phyloP scores from a whole-genome alignment of 1,139 yeast genomes.

The Candida pseudoviswanathii region DNA sequence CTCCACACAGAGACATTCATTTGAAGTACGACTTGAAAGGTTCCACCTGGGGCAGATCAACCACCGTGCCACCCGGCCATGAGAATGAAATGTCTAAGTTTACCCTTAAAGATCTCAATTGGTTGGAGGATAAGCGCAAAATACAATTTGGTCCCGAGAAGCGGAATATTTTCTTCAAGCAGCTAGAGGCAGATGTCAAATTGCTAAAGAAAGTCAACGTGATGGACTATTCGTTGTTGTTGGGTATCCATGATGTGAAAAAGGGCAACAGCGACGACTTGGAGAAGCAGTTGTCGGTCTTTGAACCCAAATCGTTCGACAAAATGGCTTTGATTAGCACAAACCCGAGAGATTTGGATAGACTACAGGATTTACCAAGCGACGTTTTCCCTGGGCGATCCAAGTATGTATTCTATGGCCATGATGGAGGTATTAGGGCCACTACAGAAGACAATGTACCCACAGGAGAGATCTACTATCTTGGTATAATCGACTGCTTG shows the following conservation, averaged over 20 bases:
- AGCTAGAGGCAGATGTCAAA: constrained; percentile 73
- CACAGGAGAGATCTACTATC: constrained; percentile 71
- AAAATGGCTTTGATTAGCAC: constrained; percentile 48
- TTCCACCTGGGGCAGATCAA: constrained; percentile 81
- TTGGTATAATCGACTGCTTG: constrained; percentile 93
- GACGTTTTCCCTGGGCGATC: constrained; percentile 53
- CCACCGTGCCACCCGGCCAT: constrained; percentile 30
- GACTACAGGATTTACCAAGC: constrained; percentile 45
- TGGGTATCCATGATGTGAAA: constrained; percentile 82
- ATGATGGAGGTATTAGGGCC: constrained; percentile 85
- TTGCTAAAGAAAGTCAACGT: constrained; percentile 74
- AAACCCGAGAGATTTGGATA: constrained; percentile 47
- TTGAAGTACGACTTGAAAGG: constrained; percentile 91
- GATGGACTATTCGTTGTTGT: constrained; percentile 91
- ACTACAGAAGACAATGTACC: constrained; percentile 69
- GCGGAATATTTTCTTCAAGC: constrained; percentile 59
- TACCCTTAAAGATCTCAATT: constrained; percentile 80
- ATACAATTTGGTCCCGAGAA: constrained; percentile 77
- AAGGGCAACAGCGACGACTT: constrained; percentile 51
- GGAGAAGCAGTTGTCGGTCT: constrained; percentile 45
- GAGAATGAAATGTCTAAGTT: constrained; percentile 39
- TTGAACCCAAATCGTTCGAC: constrained; percentile 47
- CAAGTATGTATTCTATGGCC: constrained; percentile 66
- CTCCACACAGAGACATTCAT: constrained; percentile 90
- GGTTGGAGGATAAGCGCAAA: constrained; percentile 66